These are phyloP conservation scores for Gossypium anomalum DNA, from an alignment of 345 rosid species.

Conservation along the genomic window DNA sequence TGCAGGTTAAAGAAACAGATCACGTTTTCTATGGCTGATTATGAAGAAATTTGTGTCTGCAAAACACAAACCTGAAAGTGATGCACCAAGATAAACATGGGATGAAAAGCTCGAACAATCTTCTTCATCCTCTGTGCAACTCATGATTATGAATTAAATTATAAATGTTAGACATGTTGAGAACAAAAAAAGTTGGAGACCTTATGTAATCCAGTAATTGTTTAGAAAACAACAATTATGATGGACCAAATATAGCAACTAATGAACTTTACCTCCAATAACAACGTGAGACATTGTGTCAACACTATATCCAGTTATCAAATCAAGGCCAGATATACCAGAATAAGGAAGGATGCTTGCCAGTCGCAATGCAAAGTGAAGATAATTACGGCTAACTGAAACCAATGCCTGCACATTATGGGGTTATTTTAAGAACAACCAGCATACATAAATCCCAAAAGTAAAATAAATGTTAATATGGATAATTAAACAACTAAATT, in stretches of 20 bases:
- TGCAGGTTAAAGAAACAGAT: background rate
- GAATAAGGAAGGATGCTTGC: slow-evolving; percentile 48
- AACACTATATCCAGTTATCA: slow-evolving; percentile 57
- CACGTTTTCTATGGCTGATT: background rate
- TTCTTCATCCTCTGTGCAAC: slow-evolving; percentile 52
- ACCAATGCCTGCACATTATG: slow-evolving; percentile 55
- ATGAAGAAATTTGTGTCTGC: background rate
- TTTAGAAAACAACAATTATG: background rate
- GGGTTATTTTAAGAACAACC: slow-evolving; percentile 22
- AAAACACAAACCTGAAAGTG: slow-evolving; percentile 59
- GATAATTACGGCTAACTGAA: slow-evolving; percentile 46
- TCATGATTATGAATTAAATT: slow-evolving; percentile 7
- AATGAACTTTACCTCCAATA: slow-evolving; percentile 37
- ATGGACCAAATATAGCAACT: slow-evolving; percentile 5
- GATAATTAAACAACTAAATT: background rate
- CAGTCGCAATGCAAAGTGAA: slow-evolving; percentile 41
- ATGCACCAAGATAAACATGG: slow-evolving; percentile 65
- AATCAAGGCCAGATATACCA: slow-evolving; percentile 58
- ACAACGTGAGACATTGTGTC: slow-evolving; percentile 37
- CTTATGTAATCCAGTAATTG: background rate
- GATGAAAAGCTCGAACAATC: slow-evolving; percentile 36
- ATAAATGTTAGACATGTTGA: slow-evolving; percentile 3
- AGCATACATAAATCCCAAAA: background rate
- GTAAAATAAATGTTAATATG: background rate
- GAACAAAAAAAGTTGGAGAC: background rate